Evolutionary conservation across 2,329 filamentous ascomycete genomes (phyloP), one percentile per base, ranked within the genome.

Genomic region (Penicillium sp.): DNA sequence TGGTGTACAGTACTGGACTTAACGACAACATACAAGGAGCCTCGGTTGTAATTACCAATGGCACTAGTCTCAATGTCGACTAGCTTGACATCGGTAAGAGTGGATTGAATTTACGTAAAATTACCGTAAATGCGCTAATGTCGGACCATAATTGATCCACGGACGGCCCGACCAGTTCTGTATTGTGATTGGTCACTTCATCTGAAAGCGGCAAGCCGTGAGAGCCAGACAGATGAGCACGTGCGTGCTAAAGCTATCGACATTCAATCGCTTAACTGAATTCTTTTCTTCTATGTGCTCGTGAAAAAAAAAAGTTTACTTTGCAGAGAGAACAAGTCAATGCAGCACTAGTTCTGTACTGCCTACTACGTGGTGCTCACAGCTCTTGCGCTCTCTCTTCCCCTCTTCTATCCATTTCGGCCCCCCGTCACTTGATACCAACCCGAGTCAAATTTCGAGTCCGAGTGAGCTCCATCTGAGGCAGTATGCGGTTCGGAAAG

Each of bases 401-500:
- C 31, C 29, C n/a, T 48, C 33, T 41, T 39, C 48, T 49, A 22
- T 50, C 11, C 24, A 50, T 27, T 16, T 11, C 48, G 27, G 27
- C 27, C 11, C 19, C 29, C 21, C 26, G n/a, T 19, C 27, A 27
- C 46, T 14, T 16, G 27, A 33, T 41, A 19, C n/a, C 39, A 41
- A 21, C 4, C 35, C 5, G 9, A 4, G 29, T 19, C 19, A 9
- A 26, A 13, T n/a, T 27, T n/a, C 33, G 37, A 21, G 37, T 19
- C 37, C 37, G n/a, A 31, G 21, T n/a, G 11, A 29, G 9, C 11
- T 22, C 37, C 19, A 22, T 29, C 11, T 57, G 49, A 58, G 27
- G n/a, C 69, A 80, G 59, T 49, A 98, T 99, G 95, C 90, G 91
- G 69, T 99, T 97, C 81, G 93, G 93, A 61, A 91, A 88, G 79